Percentiles rank a stretch among this genome's conserved stretches.
Conservation (phyloP, 768 basidiomycete species). For the Tephrocybe sp. region DNA sequence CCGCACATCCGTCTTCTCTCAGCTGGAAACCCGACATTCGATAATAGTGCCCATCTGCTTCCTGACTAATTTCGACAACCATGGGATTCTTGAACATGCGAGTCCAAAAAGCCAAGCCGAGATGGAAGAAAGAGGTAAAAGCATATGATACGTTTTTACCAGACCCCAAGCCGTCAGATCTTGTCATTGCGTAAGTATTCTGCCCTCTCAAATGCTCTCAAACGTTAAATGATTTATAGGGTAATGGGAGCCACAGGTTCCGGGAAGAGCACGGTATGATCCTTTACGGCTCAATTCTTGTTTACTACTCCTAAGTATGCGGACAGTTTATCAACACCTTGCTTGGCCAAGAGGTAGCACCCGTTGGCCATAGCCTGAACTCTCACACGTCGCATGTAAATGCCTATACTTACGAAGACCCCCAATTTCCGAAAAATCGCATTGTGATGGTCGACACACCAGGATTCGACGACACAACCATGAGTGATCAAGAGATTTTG, state of each 20-base stretch:
- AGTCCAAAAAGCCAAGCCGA: conserved; percentile 5
- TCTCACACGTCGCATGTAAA: conserved; percentile 24
- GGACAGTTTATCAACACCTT: conserved; percentile 22
- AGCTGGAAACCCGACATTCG: no score
- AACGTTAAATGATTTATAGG: conserved; percentile 6
- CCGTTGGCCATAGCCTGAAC: conserved; percentile 22
- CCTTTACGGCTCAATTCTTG: neutral
- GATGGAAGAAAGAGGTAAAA: conserved; percentile 11
- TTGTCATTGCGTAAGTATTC: conserved; percentile 22
- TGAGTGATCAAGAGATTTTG: conserved; percentile 23
- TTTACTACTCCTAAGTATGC: neutral
- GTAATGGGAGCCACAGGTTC: conserved; percentile 31
- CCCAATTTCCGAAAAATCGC: conserved; percentile 9
- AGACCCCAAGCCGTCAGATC: conserved; percentile 14
- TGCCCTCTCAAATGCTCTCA: neutral
- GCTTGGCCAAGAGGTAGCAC: conserved; percentile 7
- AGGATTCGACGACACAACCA: conserved; percentile 25
- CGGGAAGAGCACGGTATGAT: conserved; percentile 29
- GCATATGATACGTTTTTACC: conserved; percentile 6
- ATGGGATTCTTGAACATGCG: conserved; percentile 1
- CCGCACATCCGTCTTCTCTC: no score
- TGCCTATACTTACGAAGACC: conserved; percentile 13
- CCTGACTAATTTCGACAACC: neutral
- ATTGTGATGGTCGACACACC: conserved; percentile 27
- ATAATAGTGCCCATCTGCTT: neutral